Percentiles rank a stretch among this genome's conserved stretches.
These are phyloP conservation scores for Athelia sp. DNA, from an alignment of 1,284 basidiomycete species.

Conservation along the genomic window DNA sequence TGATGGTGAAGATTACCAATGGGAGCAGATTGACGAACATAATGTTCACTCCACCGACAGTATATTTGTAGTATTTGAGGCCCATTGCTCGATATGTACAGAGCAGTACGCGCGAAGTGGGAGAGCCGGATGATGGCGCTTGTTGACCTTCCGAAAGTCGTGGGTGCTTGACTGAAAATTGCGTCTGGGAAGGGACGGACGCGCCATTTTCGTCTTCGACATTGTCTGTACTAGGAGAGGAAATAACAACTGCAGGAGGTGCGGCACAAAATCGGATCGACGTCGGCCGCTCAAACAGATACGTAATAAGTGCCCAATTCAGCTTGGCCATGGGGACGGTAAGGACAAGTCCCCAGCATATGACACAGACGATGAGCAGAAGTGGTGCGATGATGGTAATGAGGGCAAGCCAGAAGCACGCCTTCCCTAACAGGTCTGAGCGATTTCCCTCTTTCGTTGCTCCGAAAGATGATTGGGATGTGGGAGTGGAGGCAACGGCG, in stretches of 20 bases:
- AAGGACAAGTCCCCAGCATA: slow-evolving; percentile 92
- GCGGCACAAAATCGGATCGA: slow-evolving; percentile 90
- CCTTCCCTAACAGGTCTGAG: slow-evolving; percentile 55
- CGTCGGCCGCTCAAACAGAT: slow-evolving; percentile 79
- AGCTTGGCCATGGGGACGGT: slow-evolving; percentile 98
- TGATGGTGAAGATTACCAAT: slow-evolving; percentile 92
- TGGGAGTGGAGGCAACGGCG: slow-evolving; percentile 35
- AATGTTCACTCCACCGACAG: slow-evolving; percentile 97
- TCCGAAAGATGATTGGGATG: slow-evolving; percentile 30
- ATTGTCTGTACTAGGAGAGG: slow-evolving; percentile 24
- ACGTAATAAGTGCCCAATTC: slow-evolving; percentile 88
- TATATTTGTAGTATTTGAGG: slow-evolving; percentile 98
- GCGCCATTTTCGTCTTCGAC: slow-evolving; percentile 19
- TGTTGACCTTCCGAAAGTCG: slow-evolving; percentile 67
- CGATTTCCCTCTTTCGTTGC: slow-evolving; percentile 27
- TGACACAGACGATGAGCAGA: slow-evolving; percentile 79
- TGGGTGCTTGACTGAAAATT: slow-evolving; percentile 54
- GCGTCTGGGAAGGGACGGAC: slow-evolving; percentile 23
- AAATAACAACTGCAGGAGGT: slow-evolving; percentile 53
- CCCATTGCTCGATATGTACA: slow-evolving; percentile 95
- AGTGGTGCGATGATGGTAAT: slow-evolving; percentile 80
- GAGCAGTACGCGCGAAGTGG: slow-evolving; percentile 81
- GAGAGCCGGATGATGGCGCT: slow-evolving; percentile 67
- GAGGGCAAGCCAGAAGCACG: slow-evolving; percentile 79
- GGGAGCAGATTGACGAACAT: slow-evolving; percentile 95